A percentile compares a stretch with the other conserved stretches of the same genome.
phyloP scores from a whole-genome alignment of 2,329 filamentous ascomycete species.

The Apiospora koreana region DNA sequence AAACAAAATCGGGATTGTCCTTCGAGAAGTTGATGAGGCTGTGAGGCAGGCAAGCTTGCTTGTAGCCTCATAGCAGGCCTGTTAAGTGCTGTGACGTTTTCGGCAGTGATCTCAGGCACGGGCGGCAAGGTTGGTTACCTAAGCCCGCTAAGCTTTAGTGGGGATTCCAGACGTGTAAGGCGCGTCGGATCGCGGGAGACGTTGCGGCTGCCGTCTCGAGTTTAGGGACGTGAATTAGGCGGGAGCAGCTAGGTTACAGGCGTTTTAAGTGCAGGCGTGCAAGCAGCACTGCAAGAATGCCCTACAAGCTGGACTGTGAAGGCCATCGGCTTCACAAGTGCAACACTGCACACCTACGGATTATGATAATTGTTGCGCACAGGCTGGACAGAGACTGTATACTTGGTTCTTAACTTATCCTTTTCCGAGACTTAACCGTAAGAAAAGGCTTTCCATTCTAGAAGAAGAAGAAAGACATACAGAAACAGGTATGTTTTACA shows the following conservation, averaged over 20 bases:
- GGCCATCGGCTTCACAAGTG: no score
- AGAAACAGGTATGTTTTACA: no score
- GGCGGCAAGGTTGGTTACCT: not conserved
- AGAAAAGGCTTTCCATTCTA: no score
- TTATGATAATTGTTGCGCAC: no score
- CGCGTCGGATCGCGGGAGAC: not conserved
- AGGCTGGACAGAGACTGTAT: no score
- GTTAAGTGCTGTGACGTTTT: not conserved
- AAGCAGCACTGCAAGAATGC: not conserved
- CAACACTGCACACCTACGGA: no score
- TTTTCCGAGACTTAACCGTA: no score
- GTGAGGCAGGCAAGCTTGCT: constrained; percentile 8
- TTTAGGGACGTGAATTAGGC: not conserved
- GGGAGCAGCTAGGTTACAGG: no score
- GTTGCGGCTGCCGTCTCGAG: not conserved
- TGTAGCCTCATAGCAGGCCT: not conserved
- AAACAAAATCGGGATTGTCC: not conserved
- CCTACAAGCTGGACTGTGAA: not conserved
- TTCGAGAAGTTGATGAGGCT: not conserved
- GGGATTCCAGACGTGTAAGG: not conserved
- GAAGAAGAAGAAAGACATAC: no score
- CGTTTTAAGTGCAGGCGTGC: no score
- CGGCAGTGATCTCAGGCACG: not conserved
- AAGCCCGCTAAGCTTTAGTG: not conserved
- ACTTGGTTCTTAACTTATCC: no score